Evolutionary conservation across 371 early-diverging fungal genomes (phyloP).

Genomic region (Conidiobolus incongruus): DNA sequence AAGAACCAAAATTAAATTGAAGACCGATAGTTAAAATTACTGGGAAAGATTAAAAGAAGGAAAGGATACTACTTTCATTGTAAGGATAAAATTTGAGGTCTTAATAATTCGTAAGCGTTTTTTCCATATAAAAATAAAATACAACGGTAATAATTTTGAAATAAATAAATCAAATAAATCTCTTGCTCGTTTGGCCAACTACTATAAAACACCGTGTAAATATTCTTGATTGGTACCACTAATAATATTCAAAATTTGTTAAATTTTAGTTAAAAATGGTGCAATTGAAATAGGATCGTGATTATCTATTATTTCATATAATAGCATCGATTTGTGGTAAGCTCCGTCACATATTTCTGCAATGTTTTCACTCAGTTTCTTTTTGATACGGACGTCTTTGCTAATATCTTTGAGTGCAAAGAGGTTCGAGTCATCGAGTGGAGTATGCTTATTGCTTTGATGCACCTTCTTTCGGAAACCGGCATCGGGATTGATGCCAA

Average conservation of each 20-base stretch:
- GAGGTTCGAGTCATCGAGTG: constrained; percentile 17
- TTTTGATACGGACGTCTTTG: constrained; percentile 36
- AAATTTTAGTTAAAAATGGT: constrained; percentile 64
- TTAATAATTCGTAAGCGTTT: constrained; percentile 80
- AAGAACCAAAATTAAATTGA: not conserved
- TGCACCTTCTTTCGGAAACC: constrained; percentile 2
- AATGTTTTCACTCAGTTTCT: constrained; percentile 38
- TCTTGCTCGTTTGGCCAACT: constrained; percentile 31
- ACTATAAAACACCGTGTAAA: constrained; percentile 33
- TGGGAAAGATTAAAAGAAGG: constrained; percentile 74
- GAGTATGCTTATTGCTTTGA: constrained; percentile 12
- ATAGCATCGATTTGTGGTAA: constrained; percentile 34
- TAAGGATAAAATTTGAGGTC: constrained; percentile 66
- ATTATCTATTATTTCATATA: constrained; percentile 45
- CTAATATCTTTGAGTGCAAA: constrained; percentile 24
- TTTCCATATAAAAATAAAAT: constrained; percentile 18
- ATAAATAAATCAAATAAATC: constrained; percentile 58
- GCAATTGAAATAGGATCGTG: constrained; percentile 11
- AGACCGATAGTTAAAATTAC: constrained; percentile 11
- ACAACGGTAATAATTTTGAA: too few species aligned
- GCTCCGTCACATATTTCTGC: constrained; percentile 60
- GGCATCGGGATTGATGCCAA: constrained; percentile 4
- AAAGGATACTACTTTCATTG: constrained; percentile 64
- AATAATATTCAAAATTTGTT: constrained; percentile 39
- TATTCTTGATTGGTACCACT: constrained; percentile 32